Percentiles rank a stretch among this genome's conserved stretches.
Evolutionary conservation across 805 yeast genomes (phyloP).

Genomic region (Diddensiella santjacobensis): DNA sequence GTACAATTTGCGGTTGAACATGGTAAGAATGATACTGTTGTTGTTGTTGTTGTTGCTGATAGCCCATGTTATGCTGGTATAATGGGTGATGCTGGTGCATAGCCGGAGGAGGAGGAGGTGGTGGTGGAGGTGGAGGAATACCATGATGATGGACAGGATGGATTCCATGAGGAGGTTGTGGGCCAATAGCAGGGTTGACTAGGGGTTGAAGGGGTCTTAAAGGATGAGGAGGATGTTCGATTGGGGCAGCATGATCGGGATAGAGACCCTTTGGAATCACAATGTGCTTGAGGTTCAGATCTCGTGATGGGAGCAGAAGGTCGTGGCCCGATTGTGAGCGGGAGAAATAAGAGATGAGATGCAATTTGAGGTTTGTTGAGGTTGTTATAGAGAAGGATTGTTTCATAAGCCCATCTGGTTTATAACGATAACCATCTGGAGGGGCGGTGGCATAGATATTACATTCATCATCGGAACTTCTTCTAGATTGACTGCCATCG

Average conservation of each 20-base stretch:
- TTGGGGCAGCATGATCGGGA: slow-evolving; percentile 33
- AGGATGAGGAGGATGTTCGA: slow-evolving; percentile 1
- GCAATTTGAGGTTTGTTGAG: slow-evolving; percentile 50
- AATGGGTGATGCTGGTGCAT: slow-evolving; percentile 5
- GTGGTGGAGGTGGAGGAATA: slow-evolving; percentile 9
- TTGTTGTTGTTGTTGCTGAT: slow-evolving; percentile 13
- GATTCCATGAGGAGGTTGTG: slow-evolving; percentile 9
- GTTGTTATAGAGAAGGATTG: slow-evolving; percentile 60
- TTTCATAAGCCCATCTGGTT: slow-evolving; percentile 55
- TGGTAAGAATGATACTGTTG: slow-evolving; percentile 4
- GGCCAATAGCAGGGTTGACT: not conserved
- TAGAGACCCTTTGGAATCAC: slow-evolving; percentile 37
- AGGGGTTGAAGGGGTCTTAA: not conserved
- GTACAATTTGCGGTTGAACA: not conserved
- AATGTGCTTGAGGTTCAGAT: slow-evolving; percentile 37
- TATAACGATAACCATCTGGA: slow-evolving; percentile 39
- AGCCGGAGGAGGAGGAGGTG: not conserved
- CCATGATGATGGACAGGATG: slow-evolving; percentile 10
- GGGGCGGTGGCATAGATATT: slow-evolving; percentile 5
- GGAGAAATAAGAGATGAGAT: slow-evolving; percentile 55
- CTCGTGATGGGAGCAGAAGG: slow-evolving; percentile 44
- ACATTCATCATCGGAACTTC: slow-evolving; percentile 6
- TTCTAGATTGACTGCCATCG: slow-evolving; percentile 17
- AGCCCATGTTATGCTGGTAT: slow-evolving; percentile 13
- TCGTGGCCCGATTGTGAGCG: slow-evolving; percentile 31